Percentiles rank a stretch among this genome's conserved stretches.
Conservation (phyloP, 176 grass and related monocot genomes). For the Oryza glumipatula region DNA sequence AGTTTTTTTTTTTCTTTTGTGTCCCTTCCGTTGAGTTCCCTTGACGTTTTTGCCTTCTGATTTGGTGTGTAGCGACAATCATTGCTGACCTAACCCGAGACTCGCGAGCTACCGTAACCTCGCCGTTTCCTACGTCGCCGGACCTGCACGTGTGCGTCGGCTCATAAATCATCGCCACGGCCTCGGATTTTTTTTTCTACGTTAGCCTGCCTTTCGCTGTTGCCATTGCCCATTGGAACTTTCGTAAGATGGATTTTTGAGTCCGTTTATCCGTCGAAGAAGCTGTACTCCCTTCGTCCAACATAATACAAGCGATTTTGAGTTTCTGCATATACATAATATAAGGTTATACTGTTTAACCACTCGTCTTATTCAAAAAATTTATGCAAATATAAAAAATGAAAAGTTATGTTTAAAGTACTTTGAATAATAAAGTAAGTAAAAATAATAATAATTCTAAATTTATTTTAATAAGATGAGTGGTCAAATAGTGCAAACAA, state of each 20-base stretch:
- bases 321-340: too few species aligned
- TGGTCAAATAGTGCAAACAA: too few species aligned
- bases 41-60: slow-evolving; percentile 29
- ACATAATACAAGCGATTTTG: too few species aligned
- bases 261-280: neutral
- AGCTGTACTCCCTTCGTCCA: neutral
- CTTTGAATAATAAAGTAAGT: too few species aligned
- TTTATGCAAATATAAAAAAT: too few species aligned
- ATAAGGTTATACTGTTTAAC: too few species aligned
- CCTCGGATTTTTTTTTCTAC: neutral
- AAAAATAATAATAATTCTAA: too few species aligned
- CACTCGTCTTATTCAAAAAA: too few species aligned
- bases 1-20: slow-evolving; percentile 8
- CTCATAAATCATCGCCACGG: neutral
- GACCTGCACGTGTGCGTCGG: slow-evolving; percentile 1
- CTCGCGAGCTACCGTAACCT: slow-evolving; percentile 1
- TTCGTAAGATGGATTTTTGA: neutral
- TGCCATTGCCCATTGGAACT: neutral
- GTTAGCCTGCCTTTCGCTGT: neutral
- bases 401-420: too few species aligned
- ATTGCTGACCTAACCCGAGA: slow-evolving; percentile 29
- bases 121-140: slow-evolving; percentile 17
- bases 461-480: too few species aligned
- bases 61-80: slow-evolving; percentile 30
- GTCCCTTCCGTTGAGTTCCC: slow-evolving; percentile 19